Conservation (phyloP, 129 eudicot genomes). For the Saposhnikovia divaricata region DNA sequence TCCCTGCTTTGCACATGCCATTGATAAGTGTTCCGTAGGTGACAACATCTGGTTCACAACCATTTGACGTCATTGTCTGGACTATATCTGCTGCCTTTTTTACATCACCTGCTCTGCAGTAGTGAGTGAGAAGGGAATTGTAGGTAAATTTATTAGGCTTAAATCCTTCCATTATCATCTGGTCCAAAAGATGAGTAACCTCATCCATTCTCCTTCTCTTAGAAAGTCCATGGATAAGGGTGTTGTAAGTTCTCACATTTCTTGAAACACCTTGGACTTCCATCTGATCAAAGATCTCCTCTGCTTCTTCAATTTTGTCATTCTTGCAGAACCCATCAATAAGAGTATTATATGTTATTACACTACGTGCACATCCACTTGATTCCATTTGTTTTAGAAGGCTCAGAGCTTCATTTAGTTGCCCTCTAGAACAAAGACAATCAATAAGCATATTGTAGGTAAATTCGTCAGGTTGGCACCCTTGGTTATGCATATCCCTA, state of each 20-base stretch:
- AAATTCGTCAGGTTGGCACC: slow-evolving; percentile 81
- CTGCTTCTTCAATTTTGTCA: slow-evolving; percentile 70
- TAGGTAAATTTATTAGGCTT: slow-evolving; percentile 83
- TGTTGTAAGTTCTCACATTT: slow-evolving; percentile 56
- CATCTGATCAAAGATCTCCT: slow-evolving; percentile 87
- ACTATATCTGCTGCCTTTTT: slow-evolving; percentile 81
- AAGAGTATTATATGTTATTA: slow-evolving; percentile 66
- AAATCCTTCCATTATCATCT: slow-evolving; percentile 85
- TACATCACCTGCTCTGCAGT: slow-evolving; percentile 73
- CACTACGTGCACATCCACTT: slow-evolving; percentile 64
- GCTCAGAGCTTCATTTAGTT: slow-evolving; percentile 52
- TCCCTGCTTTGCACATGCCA: slow-evolving; percentile 76
- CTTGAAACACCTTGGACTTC: slow-evolving; percentile 84
- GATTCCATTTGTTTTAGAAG: slow-evolving; percentile 76
- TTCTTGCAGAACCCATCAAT: slow-evolving; percentile 76
- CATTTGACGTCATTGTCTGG: slow-evolving; percentile 79
- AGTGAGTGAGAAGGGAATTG: slow-evolving; percentile 69
- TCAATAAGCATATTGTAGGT: slow-evolving; percentile 80
- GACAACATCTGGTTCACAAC: slow-evolving; percentile 80
- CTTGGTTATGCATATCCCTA: slow-evolving; percentile 62
- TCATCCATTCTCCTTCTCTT: slow-evolving; percentile 57
- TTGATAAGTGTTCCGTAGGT: slow-evolving; percentile 81
- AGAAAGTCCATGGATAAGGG: slow-evolving; percentile 73
- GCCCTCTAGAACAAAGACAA: slow-evolving; percentile 67
- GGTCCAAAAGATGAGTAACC: slow-evolving; percentile 75